These are phyloP conservation scores for Arabidopsis suecica DNA, from an alignment of 345 rosid species.

Conservation along the genomic window DNA sequence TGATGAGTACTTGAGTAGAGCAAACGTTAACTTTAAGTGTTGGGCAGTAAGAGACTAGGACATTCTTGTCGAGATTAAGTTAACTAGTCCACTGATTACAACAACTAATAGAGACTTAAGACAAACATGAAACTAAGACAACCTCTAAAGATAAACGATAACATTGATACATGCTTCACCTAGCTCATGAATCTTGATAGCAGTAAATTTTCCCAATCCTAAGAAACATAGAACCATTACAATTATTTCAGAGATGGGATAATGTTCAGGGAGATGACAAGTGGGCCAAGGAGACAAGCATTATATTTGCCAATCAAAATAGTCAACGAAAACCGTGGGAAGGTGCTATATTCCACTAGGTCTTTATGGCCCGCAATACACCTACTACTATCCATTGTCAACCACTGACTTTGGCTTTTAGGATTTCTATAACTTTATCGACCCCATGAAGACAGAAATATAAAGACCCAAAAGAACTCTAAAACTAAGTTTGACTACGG, in stretches of 20 bases:
- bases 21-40: neutral
- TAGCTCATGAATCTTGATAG: constrained; percentile 2
- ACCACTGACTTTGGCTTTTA: constrained; percentile 29
- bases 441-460: neutral
- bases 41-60: neutral
- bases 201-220: neutral
- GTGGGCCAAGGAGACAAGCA: constrained; percentile 28
- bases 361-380: constrained; percentile 28
- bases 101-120: neutral
- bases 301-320: constrained; percentile 27
- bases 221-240: constrained; percentile 11
- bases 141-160: neutral
- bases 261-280: neutral
- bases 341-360: constrained; percentile 18
- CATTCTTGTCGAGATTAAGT: neutral
- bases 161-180: neutral
- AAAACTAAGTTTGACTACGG: neutral
- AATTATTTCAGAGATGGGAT: neutral
- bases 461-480: neutral
- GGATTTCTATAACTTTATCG: constrained; percentile 12
- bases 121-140: constrained; percentile 21
- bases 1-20: neutral
- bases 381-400: constrained; percentile 34
- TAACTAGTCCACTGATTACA: neutral
- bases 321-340: constrained; percentile 24